A percentile compares a stretch with the other conserved stretches of the same genome.
Evolutionary conservation across 2,329 filamentous ascomycete genomes (phyloP).

Genomic region (Dactylellina parvicollis): DNA sequence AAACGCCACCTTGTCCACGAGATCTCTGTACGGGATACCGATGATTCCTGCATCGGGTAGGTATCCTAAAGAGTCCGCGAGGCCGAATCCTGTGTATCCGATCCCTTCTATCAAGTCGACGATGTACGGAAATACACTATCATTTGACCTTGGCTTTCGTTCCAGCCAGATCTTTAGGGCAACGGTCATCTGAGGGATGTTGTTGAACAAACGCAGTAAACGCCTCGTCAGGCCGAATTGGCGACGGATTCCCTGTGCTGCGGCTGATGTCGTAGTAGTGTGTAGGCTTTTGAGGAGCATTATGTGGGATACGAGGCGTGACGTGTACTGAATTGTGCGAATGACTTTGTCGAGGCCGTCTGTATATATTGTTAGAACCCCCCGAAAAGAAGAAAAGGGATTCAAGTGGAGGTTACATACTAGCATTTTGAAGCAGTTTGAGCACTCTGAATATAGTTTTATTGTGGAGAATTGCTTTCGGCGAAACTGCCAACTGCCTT

Average conservation of each 20-base stretch:
- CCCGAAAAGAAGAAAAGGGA: neutral
- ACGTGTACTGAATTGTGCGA: slow-evolving; percentile 47
- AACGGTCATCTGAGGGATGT: slow-evolving; percentile 31
- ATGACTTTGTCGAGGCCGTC: slow-evolving; percentile 51
- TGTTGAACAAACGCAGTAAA: slow-evolving; percentile 48
- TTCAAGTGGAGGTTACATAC: slow-evolving; percentile 20
- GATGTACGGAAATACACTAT: slow-evolving; percentile 23
- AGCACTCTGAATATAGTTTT: slow-evolving; percentile 20
- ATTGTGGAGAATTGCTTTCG: slow-evolving; percentile 16
- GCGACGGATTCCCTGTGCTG: slow-evolving; percentile 36
- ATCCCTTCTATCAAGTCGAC: slow-evolving; percentile 39
- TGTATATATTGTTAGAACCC: neutral
- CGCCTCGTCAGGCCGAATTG: slow-evolving; percentile 48
- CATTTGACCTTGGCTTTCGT: slow-evolving; percentile 17
- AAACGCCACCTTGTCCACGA: slow-evolving; percentile 47
- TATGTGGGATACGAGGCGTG: slow-evolving; percentile 40
- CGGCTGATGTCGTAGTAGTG: slow-evolving; percentile 19
- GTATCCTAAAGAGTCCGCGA: slow-evolving; percentile 42
- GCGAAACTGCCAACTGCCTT: neutral
- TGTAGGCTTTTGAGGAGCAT: slow-evolving; percentile 42
- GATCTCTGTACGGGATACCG: slow-evolving; percentile 28
- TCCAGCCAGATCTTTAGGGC: slow-evolving; percentile 32
- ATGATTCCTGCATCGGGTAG: slow-evolving; percentile 44
- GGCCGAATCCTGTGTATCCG: slow-evolving; percentile 48
- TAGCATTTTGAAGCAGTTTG: slow-evolving; percentile 38